Conservation (phyloP, 1,139 yeast species). For the Candida gigantensis region DNA sequence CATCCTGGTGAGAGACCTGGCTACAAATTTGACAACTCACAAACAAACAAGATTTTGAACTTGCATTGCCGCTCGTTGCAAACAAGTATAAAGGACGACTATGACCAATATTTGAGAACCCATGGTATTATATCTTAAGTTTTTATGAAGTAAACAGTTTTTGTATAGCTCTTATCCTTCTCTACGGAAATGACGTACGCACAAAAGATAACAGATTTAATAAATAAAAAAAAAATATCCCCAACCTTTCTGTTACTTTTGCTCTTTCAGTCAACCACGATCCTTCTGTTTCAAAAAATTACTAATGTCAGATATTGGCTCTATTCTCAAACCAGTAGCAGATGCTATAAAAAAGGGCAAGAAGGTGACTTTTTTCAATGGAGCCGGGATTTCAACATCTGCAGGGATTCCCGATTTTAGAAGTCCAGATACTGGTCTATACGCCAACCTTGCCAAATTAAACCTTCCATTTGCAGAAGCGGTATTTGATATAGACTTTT, state of each 20-base stretch:
- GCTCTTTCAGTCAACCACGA: too few relatives aligned
- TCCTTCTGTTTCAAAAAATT: too few relatives aligned
- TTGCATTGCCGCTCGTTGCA: conserved; percentile 29
- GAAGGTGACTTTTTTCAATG: conserved; percentile 57
- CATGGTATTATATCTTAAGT: conserved; percentile 12
- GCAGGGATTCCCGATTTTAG: conserved; percentile 97
- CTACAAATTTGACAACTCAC: conserved; percentile 20
- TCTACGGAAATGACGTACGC: too few relatives aligned
- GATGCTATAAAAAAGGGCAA: conserved; percentile 26
- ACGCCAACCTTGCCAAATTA: conserved; percentile 72
- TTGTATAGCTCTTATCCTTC: neutral
- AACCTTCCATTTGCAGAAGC: conserved; percentile 92
- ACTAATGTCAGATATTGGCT: conserved; percentile 18
- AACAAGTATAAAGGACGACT: conserved; percentile 39
- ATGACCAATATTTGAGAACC: conserved; percentile 36
- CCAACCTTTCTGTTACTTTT: too few relatives aligned
- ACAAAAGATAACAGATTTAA: neutral
- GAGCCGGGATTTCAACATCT: conserved; percentile 92
- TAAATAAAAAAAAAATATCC: neutral
- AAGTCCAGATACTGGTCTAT: conserved; percentile 88
- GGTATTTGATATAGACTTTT: conserved; percentile 86
- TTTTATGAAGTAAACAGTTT: too few relatives aligned
- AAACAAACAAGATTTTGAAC: conserved; percentile 29
- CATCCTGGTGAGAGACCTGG: conserved; percentile 28
- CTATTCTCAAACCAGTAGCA: conserved; percentile 20